These are phyloP conservation scores for Paraphysoderma sedebokerense DNA, from an alignment of 371 early-diverging fungal genomes.

Conservation along the genomic window DNA sequence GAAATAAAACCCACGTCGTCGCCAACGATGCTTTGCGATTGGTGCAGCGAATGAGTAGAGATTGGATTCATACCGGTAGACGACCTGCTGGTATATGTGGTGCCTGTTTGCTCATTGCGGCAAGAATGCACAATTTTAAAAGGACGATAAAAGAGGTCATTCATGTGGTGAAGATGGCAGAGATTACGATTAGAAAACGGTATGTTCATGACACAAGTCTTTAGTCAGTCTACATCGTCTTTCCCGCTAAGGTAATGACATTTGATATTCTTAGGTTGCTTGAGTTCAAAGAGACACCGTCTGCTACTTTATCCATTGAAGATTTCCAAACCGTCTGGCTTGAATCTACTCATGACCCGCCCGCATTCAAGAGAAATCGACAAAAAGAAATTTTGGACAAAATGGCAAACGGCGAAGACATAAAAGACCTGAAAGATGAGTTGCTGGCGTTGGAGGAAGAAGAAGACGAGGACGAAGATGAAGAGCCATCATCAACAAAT, in stretches of 20 bases:
- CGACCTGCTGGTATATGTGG: constrained; percentile 98
- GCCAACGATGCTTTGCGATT: constrained; percentile 70
- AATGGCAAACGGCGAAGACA: constrained; percentile 2
- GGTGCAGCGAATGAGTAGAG: constrained; percentile 91
- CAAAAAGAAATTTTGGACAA: constrained; percentile 17
- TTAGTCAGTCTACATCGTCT: background rate
- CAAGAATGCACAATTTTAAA: constrained; percentile 84
- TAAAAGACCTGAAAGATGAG: constrained; percentile 8
- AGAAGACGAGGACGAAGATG: constrained; percentile 6
- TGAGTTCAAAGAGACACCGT: constrained; percentile 81
- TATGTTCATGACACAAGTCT: constrained; percentile 2
- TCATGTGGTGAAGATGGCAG: constrained; percentile 83
- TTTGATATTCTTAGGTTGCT: constrained; percentile 33
- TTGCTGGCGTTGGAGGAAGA: background rate
- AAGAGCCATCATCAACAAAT: background rate
- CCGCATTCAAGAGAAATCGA: constrained; percentile 39
- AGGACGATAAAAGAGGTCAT: constrained; percentile 80
- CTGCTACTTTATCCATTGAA: constrained; percentile 62
- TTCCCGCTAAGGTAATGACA: too few species aligned
- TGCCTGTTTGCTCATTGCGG: constrained; percentile 87
- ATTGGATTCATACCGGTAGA: constrained; percentile 96
- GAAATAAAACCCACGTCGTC: constrained; percentile 64
- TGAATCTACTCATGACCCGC: constrained; percentile 78
- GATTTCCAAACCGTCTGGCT: constrained; percentile 86
- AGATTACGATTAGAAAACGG: constrained; percentile 74